Evolutionary conservation across 1,284 basidiomycete species (phyloP).

Genomic region (Xanthoconium separans): DNA sequence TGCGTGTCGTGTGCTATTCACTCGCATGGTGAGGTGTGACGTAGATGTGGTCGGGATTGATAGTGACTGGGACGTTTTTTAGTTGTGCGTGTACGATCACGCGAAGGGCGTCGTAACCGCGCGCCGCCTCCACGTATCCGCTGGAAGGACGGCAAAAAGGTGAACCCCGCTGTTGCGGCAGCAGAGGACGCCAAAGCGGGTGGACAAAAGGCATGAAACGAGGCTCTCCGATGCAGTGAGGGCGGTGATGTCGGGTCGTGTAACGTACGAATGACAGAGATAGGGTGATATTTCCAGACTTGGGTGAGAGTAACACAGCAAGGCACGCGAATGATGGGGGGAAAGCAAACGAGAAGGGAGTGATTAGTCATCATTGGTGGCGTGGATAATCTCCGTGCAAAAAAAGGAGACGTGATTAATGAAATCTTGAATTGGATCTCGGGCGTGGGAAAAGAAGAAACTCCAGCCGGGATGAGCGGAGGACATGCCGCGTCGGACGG

Average conservation of each 20-base stretch:
- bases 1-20: constrained; percentile 99
- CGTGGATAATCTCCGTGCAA: background rate
- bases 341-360: background rate
- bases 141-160: constrained; percentile 99
- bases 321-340: background rate
- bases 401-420: background rate
- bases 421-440: constrained; percentile 1
- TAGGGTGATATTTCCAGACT: background rate
- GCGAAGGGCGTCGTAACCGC: constrained; percentile 92
- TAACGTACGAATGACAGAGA: background rate
- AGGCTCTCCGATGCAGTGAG: background rate
- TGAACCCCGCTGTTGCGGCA: constrained; percentile 80
- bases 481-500: constrained; percentile 25
- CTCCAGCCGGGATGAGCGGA: constrained; percentile 22
- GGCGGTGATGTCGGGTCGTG: background rate
- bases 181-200: constrained; percentile 61
- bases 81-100: constrained; percentile 96
- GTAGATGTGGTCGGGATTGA: too few relatives aligned
- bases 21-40: constrained; percentile 75
- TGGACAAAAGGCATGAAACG: constrained; percentile 40
- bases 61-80: background rate
- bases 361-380: background rate
- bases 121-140: constrained; percentile 93
- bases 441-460: constrained; percentile 1
- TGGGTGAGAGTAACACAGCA: background rate